A percentile compares a stretch with the other conserved stretches of the same genome.
These are phyloP conservation scores for Cenococcum geophilum DNA, from an alignment of 495 filamentous ascomycete genomes.

Conservation along the genomic window DNA sequence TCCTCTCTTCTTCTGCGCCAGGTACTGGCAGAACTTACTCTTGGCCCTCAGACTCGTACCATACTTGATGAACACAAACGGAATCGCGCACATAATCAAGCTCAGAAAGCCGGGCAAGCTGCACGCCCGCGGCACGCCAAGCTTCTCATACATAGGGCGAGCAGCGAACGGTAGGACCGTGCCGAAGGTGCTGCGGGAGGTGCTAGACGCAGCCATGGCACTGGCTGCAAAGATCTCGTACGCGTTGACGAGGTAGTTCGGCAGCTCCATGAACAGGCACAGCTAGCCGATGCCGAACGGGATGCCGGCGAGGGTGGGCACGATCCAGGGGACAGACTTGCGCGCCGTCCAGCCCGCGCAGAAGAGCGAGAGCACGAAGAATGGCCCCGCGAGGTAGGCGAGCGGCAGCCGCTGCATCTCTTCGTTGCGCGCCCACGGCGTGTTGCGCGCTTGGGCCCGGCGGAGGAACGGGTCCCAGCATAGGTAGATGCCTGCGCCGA, in stretches of 20 bases:
- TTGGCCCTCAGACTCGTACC: conserved; percentile 36
- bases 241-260: conserved; percentile 74
- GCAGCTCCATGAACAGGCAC: conserved; percentile 58
- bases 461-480: conserved; percentile 52
- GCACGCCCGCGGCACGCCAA: conserved; percentile 41
- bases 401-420: conserved; percentile 62
- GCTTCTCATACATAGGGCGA: conserved; percentile 37
- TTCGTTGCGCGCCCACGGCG: conserved; percentile 44
- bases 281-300: conserved; percentile 65
- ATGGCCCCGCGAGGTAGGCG: conserved; percentile 58
- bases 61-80: conserved; percentile 39
- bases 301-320: conserved; percentile 57
- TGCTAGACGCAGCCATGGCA: conserved; percentile 60
- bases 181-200: conserved; percentile 55
- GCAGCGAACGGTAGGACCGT: conserved; percentile 50
- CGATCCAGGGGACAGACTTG: conserved; percentile 52
- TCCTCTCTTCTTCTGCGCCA: conserved; percentile 33
- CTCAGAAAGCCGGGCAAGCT: conserved; percentile 38
- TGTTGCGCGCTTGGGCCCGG: conserved; percentile 37
- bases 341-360: conserved; percentile 67
- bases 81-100: conserved; percentile 36
- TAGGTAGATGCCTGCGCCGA: conserved; percentile 46
- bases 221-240: conserved; percentile 68
- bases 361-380: conserved; percentile 58
- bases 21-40: conserved; percentile 41